Evolutionary conservation across 208 protist genomes (phyloP).

Genomic region (Novymonas esmeraldas): DNA sequence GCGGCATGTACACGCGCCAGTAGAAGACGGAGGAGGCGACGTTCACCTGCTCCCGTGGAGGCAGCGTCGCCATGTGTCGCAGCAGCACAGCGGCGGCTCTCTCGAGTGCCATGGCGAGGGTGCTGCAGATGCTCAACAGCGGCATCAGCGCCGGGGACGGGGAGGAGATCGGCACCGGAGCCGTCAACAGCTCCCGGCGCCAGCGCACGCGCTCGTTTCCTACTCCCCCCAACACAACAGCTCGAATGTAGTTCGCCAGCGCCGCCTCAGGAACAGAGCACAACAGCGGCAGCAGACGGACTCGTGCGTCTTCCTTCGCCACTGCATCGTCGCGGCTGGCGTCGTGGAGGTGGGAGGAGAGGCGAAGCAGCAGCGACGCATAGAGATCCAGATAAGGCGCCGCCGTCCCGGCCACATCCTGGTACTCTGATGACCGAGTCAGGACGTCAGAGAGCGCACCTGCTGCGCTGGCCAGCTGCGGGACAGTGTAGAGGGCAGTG

Average conservation of each 20-base stretch:
- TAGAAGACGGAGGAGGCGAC: constrained; percentile 31
- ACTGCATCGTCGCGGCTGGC: constrained; percentile 11
- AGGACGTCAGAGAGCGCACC: constrained; percentile 16
- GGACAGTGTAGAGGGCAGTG: constrained; percentile 11
- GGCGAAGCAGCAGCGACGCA: constrained; percentile 4
- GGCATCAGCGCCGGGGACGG: neutral
- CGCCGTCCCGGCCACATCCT: too few species aligned
- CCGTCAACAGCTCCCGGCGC: too few species aligned
- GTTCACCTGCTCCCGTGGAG: constrained; percentile 41
- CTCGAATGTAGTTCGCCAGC: constrained; percentile 18
- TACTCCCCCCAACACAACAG: neutral
- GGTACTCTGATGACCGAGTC: neutral
- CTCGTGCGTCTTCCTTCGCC: constrained; percentile 4
- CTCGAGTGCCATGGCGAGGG: constrained; percentile 21
- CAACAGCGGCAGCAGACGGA: constrained; percentile 26
- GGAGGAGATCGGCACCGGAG: too few species aligned
- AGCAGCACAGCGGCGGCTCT: constrained; percentile 29
- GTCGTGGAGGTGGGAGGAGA: constrained; percentile 17
- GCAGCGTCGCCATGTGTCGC: constrained; percentile 31
- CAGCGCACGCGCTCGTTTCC: too few species aligned
- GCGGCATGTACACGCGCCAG: constrained; percentile 18
- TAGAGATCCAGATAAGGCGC: constrained; percentile 22
- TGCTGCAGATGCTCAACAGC: neutral
- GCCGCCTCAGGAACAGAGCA: constrained; percentile 25
- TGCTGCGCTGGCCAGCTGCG: constrained; percentile 47